Conservation (phyloP, 768 basidiomycete genomes). For the Coprinellus micaceus region DNA sequence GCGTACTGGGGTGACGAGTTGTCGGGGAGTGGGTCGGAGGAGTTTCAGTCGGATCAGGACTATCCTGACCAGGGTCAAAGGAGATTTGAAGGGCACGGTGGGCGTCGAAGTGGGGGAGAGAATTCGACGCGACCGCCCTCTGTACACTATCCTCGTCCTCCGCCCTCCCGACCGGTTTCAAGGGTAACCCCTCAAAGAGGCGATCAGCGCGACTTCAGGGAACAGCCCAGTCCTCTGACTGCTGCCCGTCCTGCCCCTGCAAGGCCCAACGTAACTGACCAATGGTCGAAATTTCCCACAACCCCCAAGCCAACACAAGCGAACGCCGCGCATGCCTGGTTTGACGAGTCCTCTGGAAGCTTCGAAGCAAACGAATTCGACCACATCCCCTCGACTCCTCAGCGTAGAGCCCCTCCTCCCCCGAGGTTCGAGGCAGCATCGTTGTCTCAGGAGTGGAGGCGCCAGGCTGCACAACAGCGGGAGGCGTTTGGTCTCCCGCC, state of each 20-base stretch:
- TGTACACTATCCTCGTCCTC: no score
- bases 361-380: slow-evolving; percentile 1
- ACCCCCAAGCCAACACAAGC: no score
- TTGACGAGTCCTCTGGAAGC: slow-evolving; percentile 2
- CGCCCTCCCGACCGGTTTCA: no score
- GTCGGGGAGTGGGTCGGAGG: background rate
- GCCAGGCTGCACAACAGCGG: background rate
- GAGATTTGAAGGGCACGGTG: no score
- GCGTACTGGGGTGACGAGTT: background rate
- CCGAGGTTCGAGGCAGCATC: background rate
- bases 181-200: no score
- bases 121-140: no score
- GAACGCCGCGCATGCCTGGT: background rate
- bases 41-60: background rate
- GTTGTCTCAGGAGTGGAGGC: background rate
- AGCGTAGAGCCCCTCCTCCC: background rate
- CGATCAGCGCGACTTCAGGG: no score
- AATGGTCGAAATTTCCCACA: no score
- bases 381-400: background rate
- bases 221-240: no score
- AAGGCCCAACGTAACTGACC: no score
- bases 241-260: no score
- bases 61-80: slow-evolving; percentile 6
- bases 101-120: no score
- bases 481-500: slow-evolving; percentile 12